Base-by-base conservation (phyloP, 768 basidiomycete species). In the Trametes sanguinea region DNA sequence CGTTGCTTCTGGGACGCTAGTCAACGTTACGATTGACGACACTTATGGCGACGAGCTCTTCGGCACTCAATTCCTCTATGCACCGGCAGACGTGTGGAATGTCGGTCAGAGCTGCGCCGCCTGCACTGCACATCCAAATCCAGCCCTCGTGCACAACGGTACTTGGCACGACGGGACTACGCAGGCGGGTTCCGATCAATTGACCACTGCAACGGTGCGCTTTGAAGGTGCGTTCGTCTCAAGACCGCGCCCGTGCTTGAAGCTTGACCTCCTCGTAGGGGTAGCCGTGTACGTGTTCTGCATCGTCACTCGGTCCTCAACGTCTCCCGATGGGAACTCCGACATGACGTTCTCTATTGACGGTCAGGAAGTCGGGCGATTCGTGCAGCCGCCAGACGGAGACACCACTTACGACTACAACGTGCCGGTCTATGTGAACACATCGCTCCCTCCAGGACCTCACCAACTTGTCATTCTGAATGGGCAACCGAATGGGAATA, bases 261-360 rank as follows among this genome's bases (percentile, higher is more conserved):
- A 6, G 42, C 10, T 14, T 43, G 42, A 43, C 42, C 8, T 8
- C 42, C 8, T 13, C 42, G 42, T 6, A 81, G 80, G 80, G 6
- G 73, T 76, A n/a, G 79, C 80, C 0, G 66, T 82, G 13, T 81
- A 80, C 65, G 76, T 81, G 2, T 79, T 71, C 62, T 78, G 78
- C 60, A 72, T 74, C 29, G 62, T 77, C 11, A 68, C 78, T 0
- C 67, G 71, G 45, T 68, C 71, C 2, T 59, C 52, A 27, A 53
- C 37, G 6, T 40, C 43, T 40, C 74, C 72, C 16, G 63, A 67
- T 52, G 77, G 69, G 16, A 57, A 73, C 58, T 63, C 73, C 0
- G 73, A 79, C 54, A 71, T 80, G 71, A 69, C 68, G 2, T 80
- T 80, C 63, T 70, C 73, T 35, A 69, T 80, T 48, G 79, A 81